Base-by-base conservation (phyloP, 129 eudicot genomes). In the Daucus carota region DNA sequence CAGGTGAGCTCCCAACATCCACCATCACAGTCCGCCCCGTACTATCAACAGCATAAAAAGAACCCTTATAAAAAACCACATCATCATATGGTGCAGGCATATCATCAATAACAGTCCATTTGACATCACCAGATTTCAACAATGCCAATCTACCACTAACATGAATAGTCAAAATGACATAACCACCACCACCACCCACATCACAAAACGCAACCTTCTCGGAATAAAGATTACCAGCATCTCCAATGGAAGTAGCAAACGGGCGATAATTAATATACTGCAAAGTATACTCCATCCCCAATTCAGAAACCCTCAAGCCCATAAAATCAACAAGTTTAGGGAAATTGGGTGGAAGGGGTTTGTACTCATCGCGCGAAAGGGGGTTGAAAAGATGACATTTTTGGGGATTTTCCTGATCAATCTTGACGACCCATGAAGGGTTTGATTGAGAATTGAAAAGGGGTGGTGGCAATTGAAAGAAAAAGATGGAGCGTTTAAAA, bases 51-150 rank as follows among this genome's bases (percentile, higher is more conserved):
- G 96, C 96, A 69, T 85, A 90, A 45, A 92, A 92, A 24, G 62
- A 48, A 28, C 91, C 90, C 7, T 81, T 42, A 22, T 72, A 80
- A 36, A 80, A 81, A 3, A 90, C 78, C 18, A 93, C 98, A 79
- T 93, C 98, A 75, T 90, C 98, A 44, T 90, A 93, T 4, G 94
- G 94, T 16, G 85, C 70, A 18, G 89, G 90, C 75, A 88, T 54
- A 60, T 87, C 92, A 32, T 88, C 82, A 40, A 90, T 84, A 2
- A 93, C 66, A 29, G 77, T 82, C 98, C 98, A 92, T 54, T 82
- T 88, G 66, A 68, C 78, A 17, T 87, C 92, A 1, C 89, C 92
- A n/a, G 80, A 76, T 68, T 75, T 87, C 73, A 82, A 87, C 80
- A 93, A 32, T 33, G 92, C 96, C 79, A 93, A 73, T 73, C 85